Base-by-base conservation (phyloP, 106 monocot genomes). In the Posidonia australis region DNA sequence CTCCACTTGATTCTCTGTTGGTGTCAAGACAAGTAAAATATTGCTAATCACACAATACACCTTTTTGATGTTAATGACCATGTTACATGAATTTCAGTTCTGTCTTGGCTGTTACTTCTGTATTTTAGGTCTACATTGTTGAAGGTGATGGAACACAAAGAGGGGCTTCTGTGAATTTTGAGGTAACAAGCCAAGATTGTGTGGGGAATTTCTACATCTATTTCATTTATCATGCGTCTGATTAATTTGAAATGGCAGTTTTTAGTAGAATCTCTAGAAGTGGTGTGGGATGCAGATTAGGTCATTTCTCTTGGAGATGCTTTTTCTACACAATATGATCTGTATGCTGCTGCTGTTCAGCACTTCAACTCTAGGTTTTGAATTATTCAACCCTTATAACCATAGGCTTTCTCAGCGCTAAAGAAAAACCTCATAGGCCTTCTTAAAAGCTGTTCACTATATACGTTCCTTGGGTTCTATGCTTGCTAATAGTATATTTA, bases 251-350 rank as follows among this genome's bases (percentile, higher is more conserved):
- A 57, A 41, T 80, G 64, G 54, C 84, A 98, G 96, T 90, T 98
- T 67, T 72, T 98, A 46, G 76, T 90, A 67, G 96, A 98, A 76
- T 90, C 96, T 60, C 49, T 98, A 71, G 90, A 98, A 85, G 90
- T 98, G 69, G 78, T 77, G 58, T 82, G 78, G 51, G 90, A 98
- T 54, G 31, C 42, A 44, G 83, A 85, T 76, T 98, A 90, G 90
- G 67, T 83, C 46, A 72, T 90, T 45, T 82, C 87, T 10, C 75
- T 98, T 69, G 96, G 96, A 51, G 65, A 98, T 72, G 79, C 96
- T 74, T 98, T 98, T 74, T 74, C 76, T 41, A 77, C 80, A 21
- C 96, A 98, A 17, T 98, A 90, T 79, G 58, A 51, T 31, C 70
- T 98, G 9, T 98, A 98, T 74, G 69, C 31, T 72, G 77, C 36